Conservation (phyloP, 768 basidiomycete genomes). For the Suillus variegatus region DNA sequence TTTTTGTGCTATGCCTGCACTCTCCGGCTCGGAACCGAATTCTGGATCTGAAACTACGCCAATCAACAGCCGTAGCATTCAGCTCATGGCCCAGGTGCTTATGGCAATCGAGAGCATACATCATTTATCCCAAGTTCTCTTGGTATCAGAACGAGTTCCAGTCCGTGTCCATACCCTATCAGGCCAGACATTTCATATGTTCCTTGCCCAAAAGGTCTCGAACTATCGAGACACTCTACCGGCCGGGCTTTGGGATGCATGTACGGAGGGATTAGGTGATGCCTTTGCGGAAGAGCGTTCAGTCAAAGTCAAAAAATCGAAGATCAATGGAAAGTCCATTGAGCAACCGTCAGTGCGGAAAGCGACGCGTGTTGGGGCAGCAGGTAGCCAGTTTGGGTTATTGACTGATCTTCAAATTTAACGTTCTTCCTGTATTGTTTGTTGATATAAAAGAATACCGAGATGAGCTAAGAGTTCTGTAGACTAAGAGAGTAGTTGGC, state of each 20-base stretch:
- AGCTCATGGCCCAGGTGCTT: constrained; percentile 65
- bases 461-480: not conserved
- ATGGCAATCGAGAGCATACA: constrained; percentile 61
- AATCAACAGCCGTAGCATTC: constrained; percentile 61
- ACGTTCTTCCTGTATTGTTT: constrained; percentile 10
- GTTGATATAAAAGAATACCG: not conserved
- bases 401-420: constrained; percentile 41
- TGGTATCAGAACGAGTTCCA: constrained; percentile 52
- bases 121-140: constrained; percentile 60
- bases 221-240: constrained; percentile 26
- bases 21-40: constrained; percentile 15
- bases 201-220: constrained; percentile 38
- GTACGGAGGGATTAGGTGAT: constrained; percentile 45
- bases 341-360: constrained; percentile 16
- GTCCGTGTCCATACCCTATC: constrained; percentile 54
- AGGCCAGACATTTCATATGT: constrained; percentile 58
- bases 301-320: constrained; percentile 45
- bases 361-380: constrained; percentile 26
- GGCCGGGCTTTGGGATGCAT: constrained; percentile 47
- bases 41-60: constrained; percentile 18
- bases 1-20: constrained; percentile 14
- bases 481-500: not conserved
- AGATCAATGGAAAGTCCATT: constrained; percentile 12
- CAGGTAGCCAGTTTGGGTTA: constrained; percentile 41
- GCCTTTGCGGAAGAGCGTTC: constrained; percentile 48